phyloP scores from a whole-genome alignment of 805 yeast species.

The Yarrowia osloensis region DNA sequence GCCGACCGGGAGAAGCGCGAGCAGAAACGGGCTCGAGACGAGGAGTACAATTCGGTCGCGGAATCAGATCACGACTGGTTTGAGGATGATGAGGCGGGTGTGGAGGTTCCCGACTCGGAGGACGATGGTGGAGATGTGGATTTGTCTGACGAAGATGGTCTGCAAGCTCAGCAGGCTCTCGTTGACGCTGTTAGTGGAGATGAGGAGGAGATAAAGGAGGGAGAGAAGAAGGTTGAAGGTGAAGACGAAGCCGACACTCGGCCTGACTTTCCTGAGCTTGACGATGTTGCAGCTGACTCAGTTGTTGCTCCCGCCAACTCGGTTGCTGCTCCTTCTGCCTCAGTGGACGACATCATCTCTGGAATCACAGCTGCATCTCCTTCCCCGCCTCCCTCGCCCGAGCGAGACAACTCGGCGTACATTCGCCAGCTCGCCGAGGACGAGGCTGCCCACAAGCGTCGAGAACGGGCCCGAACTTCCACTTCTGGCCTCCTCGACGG shows the following conservation, averaged over 20 bases:
- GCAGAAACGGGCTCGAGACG: conserved; percentile 33
- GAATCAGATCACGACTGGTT: conserved; percentile 66
- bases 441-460: not conserved
- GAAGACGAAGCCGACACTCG: not conserved
- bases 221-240: not conserved
- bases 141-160: conserved; percentile 5
- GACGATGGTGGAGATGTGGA: not conserved
- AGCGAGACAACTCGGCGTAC: conserved; percentile 3
- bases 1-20: conserved; percentile 18
- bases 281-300: not conserved
- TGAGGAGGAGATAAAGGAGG: not conserved
- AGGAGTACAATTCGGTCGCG: conserved; percentile 65
- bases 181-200: not conserved
- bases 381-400: not conserved
- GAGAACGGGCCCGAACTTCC: not conserved
- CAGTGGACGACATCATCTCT: not conserved
- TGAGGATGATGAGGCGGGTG: conserved; percentile 60
- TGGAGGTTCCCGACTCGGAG: conserved; percentile 61
- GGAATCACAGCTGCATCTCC: not conserved
- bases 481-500: conserved; percentile 36
- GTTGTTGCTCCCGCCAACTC: not conserved
- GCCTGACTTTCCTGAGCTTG: not conserved
- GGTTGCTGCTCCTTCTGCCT: not conserved
- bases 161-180: not conserved
- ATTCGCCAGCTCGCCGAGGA: not conserved